Percentiles rank a stretch among this genome's conserved stretches.
Conservation (phyloP, 1,284 basidiomycete genomes). For the Volvariella volvacea region DNA sequence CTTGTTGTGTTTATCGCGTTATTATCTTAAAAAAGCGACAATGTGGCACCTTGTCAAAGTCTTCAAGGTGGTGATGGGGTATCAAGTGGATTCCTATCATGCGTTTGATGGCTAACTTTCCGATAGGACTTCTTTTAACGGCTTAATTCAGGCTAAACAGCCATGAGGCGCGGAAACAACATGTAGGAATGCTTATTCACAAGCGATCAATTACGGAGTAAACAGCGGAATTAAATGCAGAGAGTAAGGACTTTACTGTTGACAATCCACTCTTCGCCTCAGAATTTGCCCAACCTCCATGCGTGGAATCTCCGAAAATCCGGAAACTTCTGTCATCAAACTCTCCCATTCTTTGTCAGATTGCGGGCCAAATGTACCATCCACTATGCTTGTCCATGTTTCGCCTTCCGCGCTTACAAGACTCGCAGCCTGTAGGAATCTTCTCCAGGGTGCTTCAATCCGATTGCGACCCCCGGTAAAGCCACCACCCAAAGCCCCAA, state of each 20-base stretch:
- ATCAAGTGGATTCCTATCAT: no score
- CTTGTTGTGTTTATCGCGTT: no score
- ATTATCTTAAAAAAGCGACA: no score
- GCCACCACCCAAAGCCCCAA: slow-evolving; percentile 42
- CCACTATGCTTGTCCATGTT: slow-evolving; percentile 36
- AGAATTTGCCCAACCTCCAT: slow-evolving; percentile 48
- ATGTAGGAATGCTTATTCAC: no score
- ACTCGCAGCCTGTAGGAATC: slow-evolving; percentile 59
- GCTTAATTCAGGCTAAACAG: no score
- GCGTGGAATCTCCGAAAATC: slow-evolving; percentile 42
- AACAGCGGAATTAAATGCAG: no score
- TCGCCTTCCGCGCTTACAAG: slow-evolving; percentile 54
- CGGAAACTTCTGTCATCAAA: slow-evolving; percentile 37
- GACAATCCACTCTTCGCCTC: slow-evolving; percentile 34
- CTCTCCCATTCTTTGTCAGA: slow-evolving; percentile 40
- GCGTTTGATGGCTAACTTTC: no score
- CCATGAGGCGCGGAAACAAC: no score
- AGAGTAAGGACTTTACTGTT: neutral
- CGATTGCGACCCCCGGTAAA: slow-evolving; percentile 34
- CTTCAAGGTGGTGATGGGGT: no score
- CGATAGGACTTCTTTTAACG: no score
- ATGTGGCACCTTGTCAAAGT: no score
- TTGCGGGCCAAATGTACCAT: slow-evolving; percentile 36
- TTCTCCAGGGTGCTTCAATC: slow-evolving; percentile 67
- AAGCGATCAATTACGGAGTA: no score